Evolutionary conservation across 2,329 filamentous ascomycete genomes (phyloP), one percentile per base, ranked within the genome.

Genomic region (Aureobasidium sp.): DNA sequence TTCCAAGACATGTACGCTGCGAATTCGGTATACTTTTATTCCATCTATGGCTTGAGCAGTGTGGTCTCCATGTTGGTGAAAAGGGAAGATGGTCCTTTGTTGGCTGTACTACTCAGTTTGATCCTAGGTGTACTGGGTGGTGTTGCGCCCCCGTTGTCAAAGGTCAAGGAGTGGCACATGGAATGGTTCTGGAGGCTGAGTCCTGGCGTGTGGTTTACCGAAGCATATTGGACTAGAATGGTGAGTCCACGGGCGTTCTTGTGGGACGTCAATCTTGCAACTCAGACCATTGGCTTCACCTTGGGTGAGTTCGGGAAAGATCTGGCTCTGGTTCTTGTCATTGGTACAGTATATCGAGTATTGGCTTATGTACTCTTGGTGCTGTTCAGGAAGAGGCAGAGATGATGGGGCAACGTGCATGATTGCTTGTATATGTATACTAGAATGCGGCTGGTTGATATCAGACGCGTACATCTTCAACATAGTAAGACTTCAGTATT

Each of bases 21-120:
- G 7, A 84, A 84, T 62, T 67, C 84, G 49, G 64, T 79, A 11
- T 85, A 84, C 70, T 84, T 84, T 67, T 86, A 80, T 72, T 80
- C 79, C 67, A 81, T 85, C 56, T 85, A 84, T 68, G 82, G 83
- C 0, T 74, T 85, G 7, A 78, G 82, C 0, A 80, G 76, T 37
- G 72, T 75, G 34, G 70, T 84, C 17, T 81, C 77, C 62, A 83
- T 85, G 80, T 67, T 84, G 1, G 77, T 79, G 25, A 77, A 79
- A 22, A 72, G 82, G 8, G 82, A 85, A 69, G 80, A 85, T 63
- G 83, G 82, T 0, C 83, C 83, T 0, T 71, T 85, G 0, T 70
- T 84, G 7, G 80, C 82, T 1, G 81, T 82, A 9, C 20, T 64
- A 20, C 48, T 61, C 17, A 64, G 63, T 53, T 25, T 64, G 8